Evolutionary conservation across 805 yeast genomes (phyloP).

Genomic region (Ogataea allantospora): DNA sequence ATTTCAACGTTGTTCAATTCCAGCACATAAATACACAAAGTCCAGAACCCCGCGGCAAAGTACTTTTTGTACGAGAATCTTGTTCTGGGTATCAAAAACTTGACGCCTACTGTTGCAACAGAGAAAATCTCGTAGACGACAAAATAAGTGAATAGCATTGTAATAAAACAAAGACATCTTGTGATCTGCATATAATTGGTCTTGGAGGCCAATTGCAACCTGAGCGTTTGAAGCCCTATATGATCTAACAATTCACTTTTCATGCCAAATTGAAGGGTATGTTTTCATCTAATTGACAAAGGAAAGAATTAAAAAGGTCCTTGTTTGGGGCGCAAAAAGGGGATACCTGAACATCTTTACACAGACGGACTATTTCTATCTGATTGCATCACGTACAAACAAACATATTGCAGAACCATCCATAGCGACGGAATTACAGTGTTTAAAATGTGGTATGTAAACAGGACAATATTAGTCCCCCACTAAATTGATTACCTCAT

Average conservation of each 20-base stretch:
- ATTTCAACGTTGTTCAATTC: constrained; percentile 39
- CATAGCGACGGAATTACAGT: too few relatives aligned
- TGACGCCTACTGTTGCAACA: constrained; percentile 17
- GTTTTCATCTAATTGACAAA: constrained; percentile 1
- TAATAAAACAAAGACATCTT: constrained; percentile 23
- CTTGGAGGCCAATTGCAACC: constrained; percentile 7
- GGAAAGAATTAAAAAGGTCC: constrained; percentile 1
- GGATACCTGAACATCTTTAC: constrained; percentile 10
- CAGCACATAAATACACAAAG: constrained; percentile 32
- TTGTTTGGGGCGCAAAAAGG: constrained; percentile 11
- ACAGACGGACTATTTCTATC: too few relatives aligned
- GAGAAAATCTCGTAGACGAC: constrained; percentile 18
- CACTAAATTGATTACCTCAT: too few relatives aligned
- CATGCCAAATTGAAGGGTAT: constrained; percentile 11
- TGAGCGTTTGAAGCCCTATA: constrained; percentile 20
- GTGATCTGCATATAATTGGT: constrained; percentile 15
- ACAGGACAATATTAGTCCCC: too few relatives aligned
- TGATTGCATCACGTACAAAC: too few relatives aligned
- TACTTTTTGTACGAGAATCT: constrained; percentile 20
- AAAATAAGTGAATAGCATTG: constrained; percentile 21
- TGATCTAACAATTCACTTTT: constrained; percentile 24
- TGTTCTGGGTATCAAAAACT: constrained; percentile 24
- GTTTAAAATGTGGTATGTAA: too few relatives aligned
- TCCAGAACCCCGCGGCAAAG: constrained; percentile 34
- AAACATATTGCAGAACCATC: too few relatives aligned